Conservation (phyloP, 2,329 filamentous ascomycete species). For the Aureobasidium sp. region DNA sequence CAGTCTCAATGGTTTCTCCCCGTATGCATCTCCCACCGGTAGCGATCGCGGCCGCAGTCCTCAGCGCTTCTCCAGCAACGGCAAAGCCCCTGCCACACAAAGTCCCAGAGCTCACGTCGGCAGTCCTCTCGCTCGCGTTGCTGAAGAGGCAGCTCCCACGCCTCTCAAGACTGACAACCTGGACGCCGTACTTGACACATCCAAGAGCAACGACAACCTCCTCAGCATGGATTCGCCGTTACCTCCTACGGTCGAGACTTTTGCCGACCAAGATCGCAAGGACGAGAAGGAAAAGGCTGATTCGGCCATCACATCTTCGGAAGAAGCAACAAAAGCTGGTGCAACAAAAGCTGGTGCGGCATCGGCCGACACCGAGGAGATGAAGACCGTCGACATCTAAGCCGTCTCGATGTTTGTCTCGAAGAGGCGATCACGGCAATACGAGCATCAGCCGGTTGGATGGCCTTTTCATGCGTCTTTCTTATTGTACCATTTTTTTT, state of each 20-base stretch:
- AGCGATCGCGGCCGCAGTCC: constrained; percentile 64
- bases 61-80: constrained; percentile 53
- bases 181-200: not conserved
- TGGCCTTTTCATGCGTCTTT: too few relatives aligned
- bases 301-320: constrained; percentile 31
- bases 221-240: constrained; percentile 11
- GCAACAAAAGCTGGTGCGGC: constrained; percentile 17
- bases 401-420: not conserved
- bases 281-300: constrained; percentile 6
- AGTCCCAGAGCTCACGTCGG: constrained; percentile 61
- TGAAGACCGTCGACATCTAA: constrained; percentile 44
- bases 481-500: too few relatives aligned
- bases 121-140: constrained; percentile 66
- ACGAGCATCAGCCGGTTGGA: too few relatives aligned
- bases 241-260: constrained; percentile 13
- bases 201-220: constrained; percentile 14
- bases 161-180: constrained; percentile 6
- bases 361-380: constrained; percentile 28
- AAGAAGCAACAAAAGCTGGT: constrained; percentile 24
- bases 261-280: constrained; percentile 9
- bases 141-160: constrained; percentile 52
- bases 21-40: constrained; percentile 59
- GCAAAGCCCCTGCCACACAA: constrained; percentile 56
- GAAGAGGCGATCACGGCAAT: too few relatives aligned
- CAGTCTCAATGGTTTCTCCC: constrained; percentile 44